phyloP scores from a whole-genome alignment of 768 basidiomycete species.

The Phylloporus sp. region DNA sequence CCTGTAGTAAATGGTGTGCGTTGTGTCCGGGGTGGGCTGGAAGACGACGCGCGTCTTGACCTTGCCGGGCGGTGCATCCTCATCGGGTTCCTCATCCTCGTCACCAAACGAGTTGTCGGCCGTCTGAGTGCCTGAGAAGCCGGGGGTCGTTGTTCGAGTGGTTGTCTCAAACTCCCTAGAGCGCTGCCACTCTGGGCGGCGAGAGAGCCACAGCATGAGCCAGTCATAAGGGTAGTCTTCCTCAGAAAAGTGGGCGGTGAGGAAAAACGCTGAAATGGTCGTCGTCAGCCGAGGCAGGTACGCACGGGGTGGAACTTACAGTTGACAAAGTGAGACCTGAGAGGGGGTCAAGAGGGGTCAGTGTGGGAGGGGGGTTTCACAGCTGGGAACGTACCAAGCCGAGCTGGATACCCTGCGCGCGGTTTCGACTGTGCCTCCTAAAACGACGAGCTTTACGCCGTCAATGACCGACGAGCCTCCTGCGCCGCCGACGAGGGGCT shows the following conservation, averaged over 20 bases:
- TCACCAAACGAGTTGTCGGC: constrained; percentile 54
- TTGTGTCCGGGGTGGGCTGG: constrained; percentile 84
- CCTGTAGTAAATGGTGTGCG: constrained; percentile 82
- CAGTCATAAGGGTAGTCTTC: constrained; percentile 90
- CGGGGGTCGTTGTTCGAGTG: constrained; percentile 63
- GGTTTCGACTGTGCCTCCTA: constrained; percentile 85
- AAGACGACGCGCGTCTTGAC: constrained; percentile 79
- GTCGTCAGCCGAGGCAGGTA: constrained; percentile 9
- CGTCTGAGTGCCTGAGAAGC: constrained; percentile 42
- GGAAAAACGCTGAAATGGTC: constrained; percentile 62
- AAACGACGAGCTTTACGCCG: constrained; percentile 84
- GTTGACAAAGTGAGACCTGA: constrained; percentile 81
- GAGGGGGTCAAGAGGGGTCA: constrained; percentile 9
- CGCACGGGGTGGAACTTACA: constrained; percentile 45
- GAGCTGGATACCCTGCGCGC: constrained; percentile 77
- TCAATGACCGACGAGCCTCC: constrained; percentile 78
- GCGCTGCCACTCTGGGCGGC: constrained; percentile 83
- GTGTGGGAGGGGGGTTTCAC: constrained; percentile 2
- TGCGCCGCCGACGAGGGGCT: constrained; percentile 72
- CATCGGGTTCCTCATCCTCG: constrained; percentile 43
- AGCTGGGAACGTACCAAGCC: constrained; percentile 56
- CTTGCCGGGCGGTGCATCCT: constrained; percentile 48
- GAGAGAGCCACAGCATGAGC: constrained; percentile 87
- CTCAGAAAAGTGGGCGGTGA: constrained; percentile 86
- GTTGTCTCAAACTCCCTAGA: constrained; percentile 88